Conservation (phyloP, 805 yeast species). For the Schwanniomyces sp. region DNA sequence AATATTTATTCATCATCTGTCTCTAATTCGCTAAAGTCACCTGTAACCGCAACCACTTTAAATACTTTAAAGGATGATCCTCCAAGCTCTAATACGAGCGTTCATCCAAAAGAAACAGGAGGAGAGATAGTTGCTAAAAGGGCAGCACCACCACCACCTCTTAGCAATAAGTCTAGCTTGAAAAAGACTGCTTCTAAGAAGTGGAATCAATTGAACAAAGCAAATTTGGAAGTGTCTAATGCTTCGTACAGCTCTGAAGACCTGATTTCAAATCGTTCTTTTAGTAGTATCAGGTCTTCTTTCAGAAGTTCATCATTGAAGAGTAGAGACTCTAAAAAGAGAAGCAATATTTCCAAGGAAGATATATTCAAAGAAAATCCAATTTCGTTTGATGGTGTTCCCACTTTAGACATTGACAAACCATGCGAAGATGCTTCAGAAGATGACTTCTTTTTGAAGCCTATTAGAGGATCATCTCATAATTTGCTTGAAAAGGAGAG, state of each 20-base stretch:
- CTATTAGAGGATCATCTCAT: slow-evolving; percentile 3
- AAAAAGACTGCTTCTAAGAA: slow-evolving; percentile 3
- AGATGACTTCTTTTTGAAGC: slow-evolving; percentile 27
- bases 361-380: slow-evolving; percentile 71
- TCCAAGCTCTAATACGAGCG: background rate
- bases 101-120: slow-evolving; percentile 3
- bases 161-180: slow-evolving; percentile 10
- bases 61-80: slow-evolving; percentile 23
- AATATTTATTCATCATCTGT: slow-evolving; percentile 36
- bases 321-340: slow-evolving; percentile 8
- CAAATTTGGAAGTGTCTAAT: background rate
- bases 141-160: slow-evolving; percentile 72
- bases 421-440: slow-evolving; percentile 25
- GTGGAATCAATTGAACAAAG: background rate
- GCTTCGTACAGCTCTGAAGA: slow-evolving; percentile 9
- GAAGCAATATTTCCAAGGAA: slow-evolving; percentile 9
- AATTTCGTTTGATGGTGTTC: slow-evolving; percentile 74
- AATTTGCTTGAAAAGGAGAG: background rate
- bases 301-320: background rate
- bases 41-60: slow-evolving; percentile 36
- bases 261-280: slow-evolving; percentile 9
- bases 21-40: slow-evolving; percentile 26
- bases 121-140: slow-evolving; percentile 61
- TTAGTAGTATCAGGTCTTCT: slow-evolving; percentile 7
- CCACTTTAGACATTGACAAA: slow-evolving; percentile 26